These are phyloP conservation scores for Arabidopsis hybrid DNA, from an alignment of 441 rosid genomes.

Conservation along the genomic window DNA sequence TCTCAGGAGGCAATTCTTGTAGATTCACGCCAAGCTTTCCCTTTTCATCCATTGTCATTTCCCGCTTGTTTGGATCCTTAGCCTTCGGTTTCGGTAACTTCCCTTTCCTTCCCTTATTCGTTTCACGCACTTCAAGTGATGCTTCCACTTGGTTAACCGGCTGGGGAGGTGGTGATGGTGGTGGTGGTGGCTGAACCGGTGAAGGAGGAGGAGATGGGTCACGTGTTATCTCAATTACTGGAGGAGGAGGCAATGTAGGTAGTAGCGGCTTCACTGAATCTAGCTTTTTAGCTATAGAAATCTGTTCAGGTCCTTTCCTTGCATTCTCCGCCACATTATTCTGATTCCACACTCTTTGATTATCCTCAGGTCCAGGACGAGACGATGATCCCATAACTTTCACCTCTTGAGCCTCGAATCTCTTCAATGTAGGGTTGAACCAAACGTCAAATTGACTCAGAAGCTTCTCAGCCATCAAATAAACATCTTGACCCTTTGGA, in stretches of 20 bases:
- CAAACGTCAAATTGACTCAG: conserved; percentile 59
- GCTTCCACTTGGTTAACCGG: conserved; percentile 29
- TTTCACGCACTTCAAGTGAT: conserved; percentile 25
- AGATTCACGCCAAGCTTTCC: conserved; percentile 82
- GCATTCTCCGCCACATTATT: conserved; percentile 14
- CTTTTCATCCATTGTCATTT: conserved; percentile 88
- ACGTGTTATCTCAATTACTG: background rate
- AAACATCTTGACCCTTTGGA: conserved; percentile 40
- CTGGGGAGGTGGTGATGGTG: background rate
- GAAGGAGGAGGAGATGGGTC: conserved; percentile 25
- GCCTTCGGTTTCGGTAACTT: conserved; percentile 97
- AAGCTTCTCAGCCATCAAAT: conserved; percentile 37
- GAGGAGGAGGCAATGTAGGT: conserved; percentile 23
- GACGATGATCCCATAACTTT: conserved; percentile 28
- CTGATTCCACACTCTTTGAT: conserved; percentile 13
- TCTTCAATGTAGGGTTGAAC: conserved; percentile 57
- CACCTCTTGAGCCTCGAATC: conserved; percentile 32
- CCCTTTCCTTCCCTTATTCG: conserved; percentile 42
- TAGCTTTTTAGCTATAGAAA: conserved; percentile 20
- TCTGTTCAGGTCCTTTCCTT: conserved; percentile 32
- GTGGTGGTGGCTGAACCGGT: conserved; percentile 12
- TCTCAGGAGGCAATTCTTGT: conserved; percentile 94
- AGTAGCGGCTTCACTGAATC: conserved; percentile 10
- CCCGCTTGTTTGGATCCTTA: conserved; percentile 78
- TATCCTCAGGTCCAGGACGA: conserved; percentile 21